Percentiles rank a stretch among this genome's conserved stretches.
phyloP scores from a whole-genome alignment of 2,329 filamentous ascomycete species.

The Aspergillus sp. region DNA sequence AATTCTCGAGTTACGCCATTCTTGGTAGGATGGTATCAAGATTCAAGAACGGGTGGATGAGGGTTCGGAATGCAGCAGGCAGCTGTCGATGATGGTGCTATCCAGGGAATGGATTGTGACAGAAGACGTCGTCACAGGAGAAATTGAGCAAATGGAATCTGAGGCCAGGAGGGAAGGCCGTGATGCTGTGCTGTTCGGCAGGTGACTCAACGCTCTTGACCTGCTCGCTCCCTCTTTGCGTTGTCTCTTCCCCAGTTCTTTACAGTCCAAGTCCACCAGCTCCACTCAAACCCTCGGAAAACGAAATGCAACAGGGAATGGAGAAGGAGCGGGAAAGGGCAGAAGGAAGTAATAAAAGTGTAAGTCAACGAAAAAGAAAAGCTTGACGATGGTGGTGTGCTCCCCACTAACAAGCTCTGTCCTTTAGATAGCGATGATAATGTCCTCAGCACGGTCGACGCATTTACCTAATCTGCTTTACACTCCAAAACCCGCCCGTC shows the following conservation, averaged over 20 bases:
- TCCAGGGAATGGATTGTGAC: slow-evolving; percentile 4
- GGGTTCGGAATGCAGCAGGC: slow-evolving; percentile 5
- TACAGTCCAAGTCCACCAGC: background rate
- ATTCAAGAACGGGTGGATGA: slow-evolving; percentile 9
- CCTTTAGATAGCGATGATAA: slow-evolving; percentile 2
- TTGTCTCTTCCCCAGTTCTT: background rate
- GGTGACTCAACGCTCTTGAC: slow-evolving; percentile 7
- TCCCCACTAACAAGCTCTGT: background rate
- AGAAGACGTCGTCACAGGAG: background rate
- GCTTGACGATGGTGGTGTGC: background rate
- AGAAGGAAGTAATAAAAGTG: slow-evolving; percentile 3
- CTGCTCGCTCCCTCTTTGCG: background rate
- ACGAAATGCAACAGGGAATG: background rate
- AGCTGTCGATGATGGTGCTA: slow-evolving; percentile 7
- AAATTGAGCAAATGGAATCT: background rate
- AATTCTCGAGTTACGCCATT: slow-evolving; percentile 23
- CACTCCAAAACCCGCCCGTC: slow-evolving; percentile 3
- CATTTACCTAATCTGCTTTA: slow-evolving; percentile 22
- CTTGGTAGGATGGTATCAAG: slow-evolving; percentile 18
- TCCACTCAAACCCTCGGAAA: background rate
- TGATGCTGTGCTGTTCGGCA: background rate
- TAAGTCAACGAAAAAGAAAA: slow-evolving; percentile 7
- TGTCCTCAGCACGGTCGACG: background rate
- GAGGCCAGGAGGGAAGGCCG: background rate
- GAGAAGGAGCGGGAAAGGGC: background rate